Base-by-base conservation (phyloP, 768 basidiomycete genomes). In the Omphalotus guepiniiformis region DNA sequence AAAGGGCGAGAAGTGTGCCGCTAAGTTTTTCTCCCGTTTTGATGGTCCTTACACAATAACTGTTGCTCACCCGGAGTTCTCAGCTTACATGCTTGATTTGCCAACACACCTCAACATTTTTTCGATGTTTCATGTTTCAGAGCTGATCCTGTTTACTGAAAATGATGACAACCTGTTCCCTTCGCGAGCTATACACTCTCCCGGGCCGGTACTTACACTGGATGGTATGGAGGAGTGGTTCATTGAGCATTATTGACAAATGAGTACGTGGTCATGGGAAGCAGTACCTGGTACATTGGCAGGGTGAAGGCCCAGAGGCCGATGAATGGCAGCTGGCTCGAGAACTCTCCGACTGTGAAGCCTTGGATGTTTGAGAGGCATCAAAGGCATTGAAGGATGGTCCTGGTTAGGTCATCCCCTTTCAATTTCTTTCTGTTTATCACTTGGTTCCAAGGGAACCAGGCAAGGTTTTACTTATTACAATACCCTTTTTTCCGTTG, bases 91-190 rank as follows among this genome's bases (percentile, higher is more conserved):
- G 0, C 49, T 74, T 0, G 53, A 66, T 4, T 37, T 72, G 0
- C 66, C 70, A 0, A 57, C 58, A 32, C 48, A 45, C 12, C 53
- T 49, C 1, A 50, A 53, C 2, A 54, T 52, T 2, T 63, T 55
- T 58, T 65, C 62, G 0, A 60, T 53, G 0, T 75, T 73, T 56
- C 69, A 75, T 37, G 50, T 56, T 1, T 63, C 58, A 5, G 55
- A 65, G 6, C 44, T 75, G 0, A 39, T 50, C 0, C 59, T 52
- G 0, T 64, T 55, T 46, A 12, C 45, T 0, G 49, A 63, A 1
- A 73, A 72, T 45, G 58, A 74, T 42, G 9, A 50, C 1, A 2
- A 5, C 0, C 47, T 57, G 0, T 74, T 73, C 54, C 70, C 70
- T 1, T 34, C 30, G 0, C 55, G 62, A 1, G 46, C 43, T 12